phyloP scores from a whole-genome alignment of 495 filamentous ascomycete genomes.

The Aspergillus kassunensis region DNA sequence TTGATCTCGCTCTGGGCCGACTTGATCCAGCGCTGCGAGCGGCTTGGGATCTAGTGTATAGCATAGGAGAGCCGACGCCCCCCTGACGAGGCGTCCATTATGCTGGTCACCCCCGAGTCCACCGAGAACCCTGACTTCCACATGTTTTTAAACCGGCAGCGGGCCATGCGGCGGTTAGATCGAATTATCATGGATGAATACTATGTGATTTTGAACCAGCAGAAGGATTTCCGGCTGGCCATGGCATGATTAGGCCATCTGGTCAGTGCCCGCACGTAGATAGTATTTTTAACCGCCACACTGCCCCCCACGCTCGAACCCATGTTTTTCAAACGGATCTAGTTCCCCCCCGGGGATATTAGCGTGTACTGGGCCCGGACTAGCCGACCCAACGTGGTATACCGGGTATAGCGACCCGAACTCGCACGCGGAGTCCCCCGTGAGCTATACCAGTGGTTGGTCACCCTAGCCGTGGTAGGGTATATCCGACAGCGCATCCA shows the following conservation, averaged over 20 bases:
- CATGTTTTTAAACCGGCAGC: not conserved
- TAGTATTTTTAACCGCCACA: not conserved
- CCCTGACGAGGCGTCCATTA: not conserved
- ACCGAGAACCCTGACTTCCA: not conserved
- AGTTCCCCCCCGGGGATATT: not conserved
- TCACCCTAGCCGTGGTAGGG: too few species aligned
- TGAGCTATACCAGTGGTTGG: too few species aligned
- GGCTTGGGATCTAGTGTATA: not conserved
- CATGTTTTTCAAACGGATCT: not conserved
- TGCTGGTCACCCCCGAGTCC: not conserved
- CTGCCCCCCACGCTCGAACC: not conserved
- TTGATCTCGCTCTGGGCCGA: not conserved
- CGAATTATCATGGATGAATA: not conserved
- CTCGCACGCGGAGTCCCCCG: too few species aligned
- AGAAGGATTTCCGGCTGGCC: not conserved
- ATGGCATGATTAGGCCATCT: not conserved
- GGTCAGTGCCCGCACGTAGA: not conserved
- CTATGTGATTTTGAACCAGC: not conserved
- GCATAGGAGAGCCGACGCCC: not conserved
- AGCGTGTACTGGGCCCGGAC: not conserved
- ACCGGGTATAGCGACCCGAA: not conserved
- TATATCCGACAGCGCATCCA: slow-evolving; percentile 2
- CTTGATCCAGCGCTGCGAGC: not conserved
- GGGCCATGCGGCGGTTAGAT: not conserved
- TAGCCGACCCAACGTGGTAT: not conserved